These are phyloP conservation scores for Ascochyta lentis DNA, from an alignment of 2,329 filamentous ascomycete genomes.

Conservation along the genomic window DNA sequence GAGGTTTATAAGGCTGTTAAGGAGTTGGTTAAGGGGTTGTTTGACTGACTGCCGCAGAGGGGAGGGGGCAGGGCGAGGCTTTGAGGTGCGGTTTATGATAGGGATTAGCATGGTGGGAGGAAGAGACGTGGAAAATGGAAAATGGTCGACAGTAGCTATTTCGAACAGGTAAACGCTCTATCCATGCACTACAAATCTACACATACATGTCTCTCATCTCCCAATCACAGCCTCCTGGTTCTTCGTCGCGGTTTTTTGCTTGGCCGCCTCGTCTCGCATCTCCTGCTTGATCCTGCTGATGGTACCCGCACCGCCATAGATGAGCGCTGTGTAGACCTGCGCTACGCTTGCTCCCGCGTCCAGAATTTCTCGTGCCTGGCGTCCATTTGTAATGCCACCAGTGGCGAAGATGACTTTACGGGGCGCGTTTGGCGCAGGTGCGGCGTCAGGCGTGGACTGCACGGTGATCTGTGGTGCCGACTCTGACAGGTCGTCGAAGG, in stretches of 20 bases:
- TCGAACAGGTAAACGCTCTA: background rate
- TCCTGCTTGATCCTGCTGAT: slow-evolving; percentile 61
- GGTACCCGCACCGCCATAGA: slow-evolving; percentile 68
- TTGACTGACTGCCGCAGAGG: slow-evolving; percentile 25
- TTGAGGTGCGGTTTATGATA: background rate
- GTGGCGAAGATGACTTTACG: slow-evolving; percentile 91
- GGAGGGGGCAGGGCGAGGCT: background rate
- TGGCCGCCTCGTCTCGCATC: slow-evolving; percentile 53
- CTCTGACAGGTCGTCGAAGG: slow-evolving; percentile 40
- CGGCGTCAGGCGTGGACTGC: slow-evolving; percentile 24
- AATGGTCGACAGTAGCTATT: too few species aligned
- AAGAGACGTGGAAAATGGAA: too few species aligned
- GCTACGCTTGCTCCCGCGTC: slow-evolving; percentile 90
- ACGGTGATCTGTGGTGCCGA: slow-evolving; percentile 37
- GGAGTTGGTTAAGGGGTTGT: slow-evolving; percentile 53
- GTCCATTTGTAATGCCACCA: slow-evolving; percentile 88
- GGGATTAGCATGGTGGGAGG: background rate
- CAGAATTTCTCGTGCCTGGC: slow-evolving; percentile 80
- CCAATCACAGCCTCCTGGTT: slow-evolving; percentile 1
- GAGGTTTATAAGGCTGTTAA: slow-evolving; percentile 53
- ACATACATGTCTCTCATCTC: background rate
- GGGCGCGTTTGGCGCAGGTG: slow-evolving; percentile 32
- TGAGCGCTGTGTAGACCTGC: slow-evolving; percentile 85
- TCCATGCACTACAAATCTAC: background rate
- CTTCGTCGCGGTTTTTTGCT: slow-evolving; percentile 31